phyloP scores from a whole-genome alignment of 1,284 basidiomycete species.

The Acaromyces ingoldii region DNA sequence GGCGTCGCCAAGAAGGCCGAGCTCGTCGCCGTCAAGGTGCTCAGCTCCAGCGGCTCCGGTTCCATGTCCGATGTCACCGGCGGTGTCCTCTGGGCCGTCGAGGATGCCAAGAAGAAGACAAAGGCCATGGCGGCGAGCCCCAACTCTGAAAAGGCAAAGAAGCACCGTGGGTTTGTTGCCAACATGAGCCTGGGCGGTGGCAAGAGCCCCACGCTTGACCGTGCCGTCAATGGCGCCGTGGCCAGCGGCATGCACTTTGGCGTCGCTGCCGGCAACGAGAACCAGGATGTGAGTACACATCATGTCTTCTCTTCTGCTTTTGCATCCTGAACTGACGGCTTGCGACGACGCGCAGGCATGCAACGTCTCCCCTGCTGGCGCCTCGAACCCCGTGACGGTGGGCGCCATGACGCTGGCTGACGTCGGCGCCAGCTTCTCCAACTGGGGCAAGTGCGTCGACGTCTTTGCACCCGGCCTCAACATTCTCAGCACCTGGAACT shows the following conservation, averaged over 20 bases:
- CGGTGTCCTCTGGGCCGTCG: constrained; percentile 66
- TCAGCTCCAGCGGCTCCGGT: constrained; percentile 86
- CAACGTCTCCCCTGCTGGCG: constrained; percentile 69
- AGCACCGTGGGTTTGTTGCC: constrained; percentile 89
- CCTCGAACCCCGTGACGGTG: constrained; percentile 69
- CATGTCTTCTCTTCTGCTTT: too few relatives aligned
- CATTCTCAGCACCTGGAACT: constrained; percentile 57
- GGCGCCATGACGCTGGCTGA: constrained; percentile 59
- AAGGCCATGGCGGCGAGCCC: constrained; percentile 62
- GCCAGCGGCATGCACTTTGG: constrained; percentile 79
- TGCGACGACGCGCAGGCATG: too few relatives aligned
- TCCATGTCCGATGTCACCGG: constrained; percentile 89
- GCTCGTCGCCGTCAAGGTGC: constrained; percentile 93
- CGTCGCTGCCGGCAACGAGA: constrained; percentile 66
- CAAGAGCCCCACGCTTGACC: constrained; percentile 81
- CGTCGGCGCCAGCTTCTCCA: constrained; percentile 75
- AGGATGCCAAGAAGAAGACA: constrained; percentile 60
- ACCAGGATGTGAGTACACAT: too few relatives aligned
- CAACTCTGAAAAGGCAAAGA: constrained; percentile 61
- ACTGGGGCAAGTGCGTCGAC: constrained; percentile 65
- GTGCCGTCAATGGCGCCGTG: constrained; percentile 79
- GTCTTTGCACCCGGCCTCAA: constrained; percentile 77
- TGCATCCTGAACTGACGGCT: too few relatives aligned
- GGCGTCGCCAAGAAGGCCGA: constrained; percentile 93
- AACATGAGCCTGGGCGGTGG: constrained; percentile 98